phyloP scores from a whole-genome alignment of 441 rosid species.

The Erodium texanum region DNA sequence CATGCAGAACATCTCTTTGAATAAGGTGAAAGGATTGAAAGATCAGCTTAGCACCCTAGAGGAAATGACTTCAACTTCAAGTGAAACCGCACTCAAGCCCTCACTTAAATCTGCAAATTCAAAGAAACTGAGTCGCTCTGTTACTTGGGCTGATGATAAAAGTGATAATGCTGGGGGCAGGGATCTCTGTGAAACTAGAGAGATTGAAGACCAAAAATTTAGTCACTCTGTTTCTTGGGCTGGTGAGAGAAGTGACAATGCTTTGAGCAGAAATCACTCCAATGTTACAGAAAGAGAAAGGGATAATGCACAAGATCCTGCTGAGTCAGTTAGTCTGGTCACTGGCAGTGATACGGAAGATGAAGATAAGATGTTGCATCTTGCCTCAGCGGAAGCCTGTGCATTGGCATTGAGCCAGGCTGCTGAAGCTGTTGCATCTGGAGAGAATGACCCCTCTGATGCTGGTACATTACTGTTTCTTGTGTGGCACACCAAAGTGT shows the following conservation, averaged over 20 bases:
- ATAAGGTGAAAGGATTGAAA: conserved; percentile 22
- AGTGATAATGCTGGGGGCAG: conserved; percentile 24
- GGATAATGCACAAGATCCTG: conserved; percentile 13
- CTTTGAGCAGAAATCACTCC: conserved; percentile 13
- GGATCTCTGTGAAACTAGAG: conserved; percentile 43
- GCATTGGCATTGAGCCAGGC: conserved; percentile 69
- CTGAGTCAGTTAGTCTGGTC: conserved; percentile 15
- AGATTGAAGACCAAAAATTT: conserved; percentile 23
- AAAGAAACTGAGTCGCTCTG: conserved; percentile 42
- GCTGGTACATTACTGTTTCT: conserved; percentile 40
- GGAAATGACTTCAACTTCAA: conserved; percentile 28
- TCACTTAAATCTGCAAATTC: conserved; percentile 55
- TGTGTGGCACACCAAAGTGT: background rate
- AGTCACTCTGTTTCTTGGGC: conserved; percentile 17
- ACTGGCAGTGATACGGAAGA: conserved; percentile 12
- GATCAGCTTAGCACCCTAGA: conserved; percentile 18
- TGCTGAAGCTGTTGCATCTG: conserved; percentile 63
- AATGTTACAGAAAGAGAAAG: conserved; percentile 15
- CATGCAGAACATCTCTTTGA: conserved; percentile 19
- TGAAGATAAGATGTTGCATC: conserved; percentile 29
- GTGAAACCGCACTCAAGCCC: conserved; percentile 40
- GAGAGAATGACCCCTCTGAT: conserved; percentile 42
- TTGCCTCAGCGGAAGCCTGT: conserved; percentile 71
- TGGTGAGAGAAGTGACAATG: conserved; percentile 14
- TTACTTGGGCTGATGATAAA: conserved; percentile 74